These are phyloP conservation scores for Botryotinia globosa DNA, from an alignment of 2,329 filamentous ascomycete genomes.

Conservation along the genomic window DNA sequence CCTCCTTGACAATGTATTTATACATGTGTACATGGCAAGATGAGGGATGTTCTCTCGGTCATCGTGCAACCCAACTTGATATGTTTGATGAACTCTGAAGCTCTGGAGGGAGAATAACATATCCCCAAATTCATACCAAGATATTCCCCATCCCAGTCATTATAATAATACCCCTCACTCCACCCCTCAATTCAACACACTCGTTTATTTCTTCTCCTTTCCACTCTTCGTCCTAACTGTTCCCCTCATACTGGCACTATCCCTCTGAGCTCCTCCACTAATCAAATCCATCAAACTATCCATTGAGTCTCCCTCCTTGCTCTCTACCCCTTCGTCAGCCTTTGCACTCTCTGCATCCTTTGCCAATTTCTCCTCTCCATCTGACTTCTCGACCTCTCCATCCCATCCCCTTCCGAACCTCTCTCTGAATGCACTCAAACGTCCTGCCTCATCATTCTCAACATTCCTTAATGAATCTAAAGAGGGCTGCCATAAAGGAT, in stretches of 20 bases:
- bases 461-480: constrained; percentile 79
- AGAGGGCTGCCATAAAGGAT: constrained; percentile 84
- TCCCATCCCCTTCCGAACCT: constrained; percentile 86
- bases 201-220: constrained; percentile 40
- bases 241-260: constrained; percentile 35
- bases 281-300: constrained; percentile 58
- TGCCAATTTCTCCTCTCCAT: constrained; percentile 34
- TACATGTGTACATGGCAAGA: background rate
- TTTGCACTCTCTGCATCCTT: constrained; percentile 40
- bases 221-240: constrained; percentile 20
- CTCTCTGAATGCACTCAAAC: constrained; percentile 78
- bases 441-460: constrained; percentile 92
- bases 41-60: background rate
- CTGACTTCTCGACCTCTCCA: constrained; percentile 58
- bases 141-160: constrained; percentile 1
- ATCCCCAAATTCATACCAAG: background rate
- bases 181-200: constrained; percentile 38
- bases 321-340: constrained; percentile 20
- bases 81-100: background rate
- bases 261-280: constrained; percentile 39
- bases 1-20: background rate
- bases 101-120: background rate
- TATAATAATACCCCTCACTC: background rate
- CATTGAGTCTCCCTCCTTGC: constrained; percentile 37
- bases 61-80: constrained; percentile 1